Evolutionary conservation across 225 moss, liverwort and hornwort genomes (phyloP).

Genomic region (Asterella californica): DNA sequence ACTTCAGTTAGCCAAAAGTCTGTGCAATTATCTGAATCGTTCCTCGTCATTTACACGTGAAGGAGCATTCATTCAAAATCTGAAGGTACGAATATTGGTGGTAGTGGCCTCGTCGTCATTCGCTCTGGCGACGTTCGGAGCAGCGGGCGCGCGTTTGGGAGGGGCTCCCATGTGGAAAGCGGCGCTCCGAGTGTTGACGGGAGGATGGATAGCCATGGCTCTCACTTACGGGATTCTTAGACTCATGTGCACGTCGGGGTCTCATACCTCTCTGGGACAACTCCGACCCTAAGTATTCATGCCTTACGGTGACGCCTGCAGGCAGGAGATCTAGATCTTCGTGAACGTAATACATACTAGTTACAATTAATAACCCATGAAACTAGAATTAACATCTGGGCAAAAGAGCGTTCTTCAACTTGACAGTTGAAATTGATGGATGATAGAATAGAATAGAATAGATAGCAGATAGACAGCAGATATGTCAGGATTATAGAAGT

Average conservation of each 20-base stretch:
- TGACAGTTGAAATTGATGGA: too few relatives aligned
- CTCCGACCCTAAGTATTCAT: too few relatives aligned
- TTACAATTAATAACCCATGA: too few relatives aligned
- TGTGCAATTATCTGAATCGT: not conserved
- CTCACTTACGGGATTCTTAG: slow-evolving; percentile 66
- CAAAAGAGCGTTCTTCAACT: too few relatives aligned
- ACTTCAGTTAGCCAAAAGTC: not conserved
- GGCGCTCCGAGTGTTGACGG: slow-evolving; percentile 59
- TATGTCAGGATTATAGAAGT: too few relatives aligned
- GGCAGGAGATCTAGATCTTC: too few relatives aligned
- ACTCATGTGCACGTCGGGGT: slow-evolving; percentile 24
- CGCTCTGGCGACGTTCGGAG: slow-evolving; percentile 69
- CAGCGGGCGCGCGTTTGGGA: slow-evolving; percentile 68
- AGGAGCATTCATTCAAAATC: slow-evolving; percentile 54
- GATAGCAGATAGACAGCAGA: too few relatives aligned
- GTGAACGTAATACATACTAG: too few relatives aligned
- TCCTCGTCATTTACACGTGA: not conserved
- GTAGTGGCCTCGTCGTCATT: slow-evolving; percentile 52
- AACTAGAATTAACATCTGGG: too few relatives aligned
- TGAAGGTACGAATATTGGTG: slow-evolving; percentile 41
- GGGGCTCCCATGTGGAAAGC: slow-evolving; percentile 58
- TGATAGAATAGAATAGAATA: too few relatives aligned
- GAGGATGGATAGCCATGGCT: slow-evolving; percentile 70
- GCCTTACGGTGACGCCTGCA: too few relatives aligned
- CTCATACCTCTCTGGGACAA: too few relatives aligned